phyloP scores from a whole-genome alignment of 2,329 filamentous ascomycete genomes.

The Neopestalotiopsis sp. region DNA sequence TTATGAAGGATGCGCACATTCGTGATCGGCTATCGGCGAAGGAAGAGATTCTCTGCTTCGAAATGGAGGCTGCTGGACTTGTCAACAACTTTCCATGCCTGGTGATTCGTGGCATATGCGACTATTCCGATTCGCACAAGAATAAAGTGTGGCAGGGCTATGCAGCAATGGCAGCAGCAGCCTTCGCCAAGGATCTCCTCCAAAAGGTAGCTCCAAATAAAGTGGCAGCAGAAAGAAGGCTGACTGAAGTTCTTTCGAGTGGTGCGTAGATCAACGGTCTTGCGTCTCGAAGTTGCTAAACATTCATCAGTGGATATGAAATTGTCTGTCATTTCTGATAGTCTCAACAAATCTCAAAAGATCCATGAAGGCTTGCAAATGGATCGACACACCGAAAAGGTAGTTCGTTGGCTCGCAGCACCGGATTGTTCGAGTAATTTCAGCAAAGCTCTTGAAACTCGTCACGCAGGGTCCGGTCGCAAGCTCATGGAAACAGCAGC shows the following conservation, averaged over 20 bases:
- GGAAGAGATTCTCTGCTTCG: conserved; percentile 31
- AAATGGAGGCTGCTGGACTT: conserved; percentile 39
- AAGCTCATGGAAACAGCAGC: too few relatives aligned
- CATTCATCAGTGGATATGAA: background rate
- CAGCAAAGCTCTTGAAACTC: too few relatives aligned
- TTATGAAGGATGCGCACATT: conserved; percentile 34
- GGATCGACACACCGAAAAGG: too few relatives aligned
- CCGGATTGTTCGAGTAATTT: too few relatives aligned
- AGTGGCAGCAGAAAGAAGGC: conserved; percentile 15
- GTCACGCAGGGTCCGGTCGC: too few relatives aligned
- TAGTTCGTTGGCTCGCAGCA: too few relatives aligned
- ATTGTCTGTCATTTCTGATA: background rate
- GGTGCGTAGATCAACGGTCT: background rate
- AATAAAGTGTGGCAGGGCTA: conserved; percentile 32
- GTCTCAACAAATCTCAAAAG: too few relatives aligned
- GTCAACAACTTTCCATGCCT: conserved; percentile 29
- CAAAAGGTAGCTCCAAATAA: conserved; percentile 18
- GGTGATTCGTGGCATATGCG: conserved; percentile 31
- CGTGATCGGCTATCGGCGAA: conserved; percentile 31
- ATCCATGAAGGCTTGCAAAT: too few relatives aligned
- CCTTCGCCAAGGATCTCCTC: conserved; percentile 31
- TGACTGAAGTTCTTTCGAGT: conserved; percentile 18
- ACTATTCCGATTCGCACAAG: conserved; percentile 38
- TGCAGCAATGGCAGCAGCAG: conserved; percentile 32
- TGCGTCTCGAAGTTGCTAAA: background rate